Evolutionary conservation across 2,329 filamentous ascomycete genomes (phyloP).

Genomic region (Fusarium sp.): DNA sequence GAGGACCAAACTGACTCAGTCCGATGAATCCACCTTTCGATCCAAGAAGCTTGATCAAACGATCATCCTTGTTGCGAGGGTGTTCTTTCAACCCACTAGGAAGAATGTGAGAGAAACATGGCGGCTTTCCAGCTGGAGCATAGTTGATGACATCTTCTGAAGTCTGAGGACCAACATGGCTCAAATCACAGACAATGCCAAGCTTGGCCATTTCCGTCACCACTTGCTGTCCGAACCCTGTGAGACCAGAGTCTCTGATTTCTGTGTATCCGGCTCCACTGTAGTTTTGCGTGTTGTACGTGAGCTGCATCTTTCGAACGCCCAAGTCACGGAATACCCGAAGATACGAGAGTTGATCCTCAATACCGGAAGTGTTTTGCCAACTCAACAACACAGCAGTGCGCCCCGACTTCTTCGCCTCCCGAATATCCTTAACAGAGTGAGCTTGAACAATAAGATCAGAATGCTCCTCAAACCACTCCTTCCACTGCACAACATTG

Average conservation of each 20-base stretch:
- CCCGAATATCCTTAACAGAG: conserved; percentile 51
- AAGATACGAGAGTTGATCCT: conserved; percentile 54
- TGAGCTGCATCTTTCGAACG: conserved; percentile 57
- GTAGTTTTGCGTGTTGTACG: conserved; percentile 58
- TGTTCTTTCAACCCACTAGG: conserved; percentile 52
- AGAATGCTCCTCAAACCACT: conserved; percentile 56
- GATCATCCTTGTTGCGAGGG: conserved; percentile 54
- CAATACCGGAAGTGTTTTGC: conserved; percentile 57
- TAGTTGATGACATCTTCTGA: conserved; percentile 51
- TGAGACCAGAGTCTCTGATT: conserved; percentile 51
- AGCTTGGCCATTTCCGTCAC: conserved; percentile 51
- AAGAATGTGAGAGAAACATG: conserved; percentile 55
- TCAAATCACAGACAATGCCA: conserved; percentile 53
- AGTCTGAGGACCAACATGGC: conserved; percentile 51
- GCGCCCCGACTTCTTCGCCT: conserved; percentile 51
- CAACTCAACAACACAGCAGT: conserved; percentile 55
- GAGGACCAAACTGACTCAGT: conserved; percentile 54
- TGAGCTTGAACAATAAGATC: conserved; percentile 55
- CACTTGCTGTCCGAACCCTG: conserved; percentile 51
- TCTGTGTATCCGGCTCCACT: conserved; percentile 55
- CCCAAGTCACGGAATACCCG: conserved; percentile 55
- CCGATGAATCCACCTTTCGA: conserved; percentile 54
- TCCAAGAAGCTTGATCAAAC: conserved; percentile 51
- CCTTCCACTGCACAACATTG: conserved; percentile 57
- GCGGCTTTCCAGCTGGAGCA: conserved; percentile 52